Percentiles rank a stretch among this genome's conserved stretches.
These are phyloP conservation scores for Mediolabrus comicus DNA, from an alignment of 108 stramenopile species.

Conservation along the genomic window DNA sequence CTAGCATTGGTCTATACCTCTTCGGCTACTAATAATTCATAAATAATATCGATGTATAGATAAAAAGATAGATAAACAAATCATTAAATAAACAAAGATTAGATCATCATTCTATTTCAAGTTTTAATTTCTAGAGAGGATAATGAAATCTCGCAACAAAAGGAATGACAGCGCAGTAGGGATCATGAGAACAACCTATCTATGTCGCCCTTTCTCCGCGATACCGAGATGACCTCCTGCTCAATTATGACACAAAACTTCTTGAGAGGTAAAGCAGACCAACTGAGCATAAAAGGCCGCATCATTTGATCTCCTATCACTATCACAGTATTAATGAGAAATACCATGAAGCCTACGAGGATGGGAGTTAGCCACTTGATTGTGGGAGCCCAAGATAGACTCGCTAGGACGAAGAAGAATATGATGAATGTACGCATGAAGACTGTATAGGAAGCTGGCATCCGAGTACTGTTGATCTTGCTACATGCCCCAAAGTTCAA, in stretches of 20 bases:
- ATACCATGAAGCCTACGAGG: constrained; percentile 27
- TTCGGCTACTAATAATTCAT: not conserved
- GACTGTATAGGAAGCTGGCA: constrained; percentile 26
- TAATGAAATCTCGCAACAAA: no score
- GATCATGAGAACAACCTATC: no score
- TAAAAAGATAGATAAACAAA: not conserved
- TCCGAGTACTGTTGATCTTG: constrained; percentile 18
- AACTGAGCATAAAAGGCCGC: constrained; percentile 20
- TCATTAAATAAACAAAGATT: not conserved
- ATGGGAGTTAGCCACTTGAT: constrained; percentile 16
- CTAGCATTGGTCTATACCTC: not conserved
- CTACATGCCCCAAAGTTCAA: constrained; percentile 28
- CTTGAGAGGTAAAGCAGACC: constrained; percentile 19
- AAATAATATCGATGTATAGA: no score
- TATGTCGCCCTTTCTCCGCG: constrained; percentile 10
- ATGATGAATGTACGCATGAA: constrained; percentile 29
- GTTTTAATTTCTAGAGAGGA: no score
- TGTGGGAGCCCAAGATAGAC: constrained; percentile 11
- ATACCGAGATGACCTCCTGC: constrained; percentile 12
- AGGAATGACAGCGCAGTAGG: no score
- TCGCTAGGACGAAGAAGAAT: constrained; percentile 17
- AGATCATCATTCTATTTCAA: no score
- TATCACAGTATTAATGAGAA: constrained; percentile 26
- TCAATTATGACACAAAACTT: constrained; percentile 34
- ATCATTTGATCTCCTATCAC: constrained; percentile 37